Percentiles rank a stretch among this genome's conserved stretches.
Evolutionary conservation across 768 basidiomycete species (phyloP).

Genomic region (Russula brevipes): DNA sequence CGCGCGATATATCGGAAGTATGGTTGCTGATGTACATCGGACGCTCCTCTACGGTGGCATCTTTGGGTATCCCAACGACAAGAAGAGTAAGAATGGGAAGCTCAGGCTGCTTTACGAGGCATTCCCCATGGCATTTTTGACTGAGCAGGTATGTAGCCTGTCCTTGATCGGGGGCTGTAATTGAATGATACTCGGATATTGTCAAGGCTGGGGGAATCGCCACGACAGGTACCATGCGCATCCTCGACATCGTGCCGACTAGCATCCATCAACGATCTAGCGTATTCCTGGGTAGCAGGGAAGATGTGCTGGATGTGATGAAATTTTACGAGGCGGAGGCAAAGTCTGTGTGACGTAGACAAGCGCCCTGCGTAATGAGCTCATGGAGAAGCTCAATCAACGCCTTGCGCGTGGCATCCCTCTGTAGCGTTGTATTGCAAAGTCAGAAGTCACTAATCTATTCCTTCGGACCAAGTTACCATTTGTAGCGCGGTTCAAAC

Average conservation of each 20-base stretch:
- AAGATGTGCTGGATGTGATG: slow-evolving; percentile 87
- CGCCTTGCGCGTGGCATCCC: neutral
- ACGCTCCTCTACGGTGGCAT: slow-evolving; percentile 97
- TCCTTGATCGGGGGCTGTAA: slow-evolving; percentile 13
- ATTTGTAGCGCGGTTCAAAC: neutral
- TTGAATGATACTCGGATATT: slow-evolving; percentile 20
- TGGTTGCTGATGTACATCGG: slow-evolving; percentile 98
- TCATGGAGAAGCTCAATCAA: slow-evolving; percentile 2
- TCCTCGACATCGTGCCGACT: slow-evolving; percentile 85
- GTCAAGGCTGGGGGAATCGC: slow-evolving; percentile 89
- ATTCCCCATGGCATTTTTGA: slow-evolving; percentile 96
- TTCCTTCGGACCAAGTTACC: neutral
- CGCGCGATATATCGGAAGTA: slow-evolving; percentile 92
- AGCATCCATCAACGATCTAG: slow-evolving; percentile 88
- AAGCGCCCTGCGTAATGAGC: neutral
- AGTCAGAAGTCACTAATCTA: neutral
- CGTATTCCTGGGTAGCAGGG: slow-evolving; percentile 89
- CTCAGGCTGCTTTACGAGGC: slow-evolving; percentile 93
- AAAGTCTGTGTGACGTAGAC: slow-evolving; percentile 13
- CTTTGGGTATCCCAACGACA: slow-evolving; percentile 97
- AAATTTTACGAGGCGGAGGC: slow-evolving; percentile 64
- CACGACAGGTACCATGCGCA: slow-evolving; percentile 89
- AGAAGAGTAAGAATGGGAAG: slow-evolving; percentile 96
- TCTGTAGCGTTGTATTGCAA: neutral
- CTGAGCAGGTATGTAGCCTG: slow-evolving; percentile 65